These are phyloP conservation scores for Solanum medicagineum DNA, from an alignment of 257 asterid genomes.

Conservation along the genomic window DNA sequence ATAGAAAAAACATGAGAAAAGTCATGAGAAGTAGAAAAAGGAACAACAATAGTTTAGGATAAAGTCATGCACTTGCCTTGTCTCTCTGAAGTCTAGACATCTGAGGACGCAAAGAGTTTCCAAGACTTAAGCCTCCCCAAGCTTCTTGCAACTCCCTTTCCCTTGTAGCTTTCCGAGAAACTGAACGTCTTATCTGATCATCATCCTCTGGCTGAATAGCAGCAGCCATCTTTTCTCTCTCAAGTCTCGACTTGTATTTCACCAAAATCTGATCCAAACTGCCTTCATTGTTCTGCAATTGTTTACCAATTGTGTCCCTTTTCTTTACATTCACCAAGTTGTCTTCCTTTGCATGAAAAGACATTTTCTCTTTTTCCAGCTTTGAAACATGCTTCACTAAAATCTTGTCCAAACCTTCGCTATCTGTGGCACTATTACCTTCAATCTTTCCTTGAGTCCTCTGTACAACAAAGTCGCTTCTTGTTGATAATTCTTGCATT, in stretches of 20 bases:
- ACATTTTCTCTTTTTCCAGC: constrained; percentile 59
- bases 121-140: constrained; percentile 92
- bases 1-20: not conserved
- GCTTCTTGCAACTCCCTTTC: constrained; percentile 68
- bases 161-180: constrained; percentile 54
- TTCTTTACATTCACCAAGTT: constrained; percentile 17
- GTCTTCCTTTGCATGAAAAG: constrained; percentile 25
- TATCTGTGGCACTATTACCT: constrained; percentile 9
- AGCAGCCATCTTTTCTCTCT: constrained; percentile 46
- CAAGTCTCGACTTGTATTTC: constrained; percentile 45
- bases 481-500: constrained; percentile 8
- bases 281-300: constrained; percentile 12
- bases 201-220: constrained; percentile 17
- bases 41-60: not conserved
- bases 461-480: constrained; percentile 1
- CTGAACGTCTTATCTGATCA: constrained; percentile 19
- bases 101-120: constrained; percentile 76
- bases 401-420: constrained; percentile 56
- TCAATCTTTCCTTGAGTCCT: constrained; percentile 5
- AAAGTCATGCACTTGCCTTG: constrained; percentile 37
- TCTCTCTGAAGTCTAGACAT: constrained; percentile 70
- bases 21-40: not conserved
- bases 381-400: constrained; percentile 74
- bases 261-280: constrained; percentile 72
- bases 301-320: constrained; percentile 12